Evolutionary conservation across 495 filamentous ascomycete species (phyloP).

Genomic region (Aspergillus steynii): DNA sequence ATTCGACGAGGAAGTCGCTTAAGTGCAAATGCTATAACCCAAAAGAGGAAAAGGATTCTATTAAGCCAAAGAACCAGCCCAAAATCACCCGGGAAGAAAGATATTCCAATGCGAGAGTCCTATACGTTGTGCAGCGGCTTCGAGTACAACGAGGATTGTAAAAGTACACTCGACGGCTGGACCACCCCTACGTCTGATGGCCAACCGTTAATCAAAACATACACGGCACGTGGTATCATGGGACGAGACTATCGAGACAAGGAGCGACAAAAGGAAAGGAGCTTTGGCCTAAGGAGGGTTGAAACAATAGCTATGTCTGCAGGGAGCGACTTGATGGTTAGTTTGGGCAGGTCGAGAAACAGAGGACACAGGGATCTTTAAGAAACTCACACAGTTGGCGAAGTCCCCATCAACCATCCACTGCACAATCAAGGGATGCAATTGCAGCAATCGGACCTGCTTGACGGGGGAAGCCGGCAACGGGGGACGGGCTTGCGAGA

Average conservation of each 20-base stretch:
- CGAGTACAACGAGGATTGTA: neutral
- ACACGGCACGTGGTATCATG: constrained; percentile 3
- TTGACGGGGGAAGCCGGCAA: constrained; percentile 16
- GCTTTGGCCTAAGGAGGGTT: neutral
- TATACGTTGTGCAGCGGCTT: constrained; percentile 1
- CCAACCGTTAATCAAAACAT: constrained; percentile 10
- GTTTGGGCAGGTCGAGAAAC: constrained; percentile 2
- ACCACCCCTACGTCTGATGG: constrained; percentile 9
- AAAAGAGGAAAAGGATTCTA: neutral
- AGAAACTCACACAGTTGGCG: constrained; percentile 25
- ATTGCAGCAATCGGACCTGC: constrained; percentile 16
- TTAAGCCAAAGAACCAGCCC: neutral
- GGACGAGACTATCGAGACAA: constrained; percentile 16
- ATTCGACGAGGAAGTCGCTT: neutral
- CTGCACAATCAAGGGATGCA: constrained; percentile 15
- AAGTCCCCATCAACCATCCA: constrained; percentile 25
- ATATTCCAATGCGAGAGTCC: neutral
- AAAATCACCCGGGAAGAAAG: neutral
- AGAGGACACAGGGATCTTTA: neutral
- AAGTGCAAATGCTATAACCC: neutral
- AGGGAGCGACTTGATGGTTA: constrained; percentile 3
- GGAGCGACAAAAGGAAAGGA: constrained; percentile 17
- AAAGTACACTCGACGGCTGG: constrained; percentile 5
- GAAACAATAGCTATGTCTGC: constrained; percentile 14
- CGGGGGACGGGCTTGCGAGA: constrained; percentile 20